Conservation (phyloP, 257 asterid genomes). For the Nicotiana noctiflora region DNA sequence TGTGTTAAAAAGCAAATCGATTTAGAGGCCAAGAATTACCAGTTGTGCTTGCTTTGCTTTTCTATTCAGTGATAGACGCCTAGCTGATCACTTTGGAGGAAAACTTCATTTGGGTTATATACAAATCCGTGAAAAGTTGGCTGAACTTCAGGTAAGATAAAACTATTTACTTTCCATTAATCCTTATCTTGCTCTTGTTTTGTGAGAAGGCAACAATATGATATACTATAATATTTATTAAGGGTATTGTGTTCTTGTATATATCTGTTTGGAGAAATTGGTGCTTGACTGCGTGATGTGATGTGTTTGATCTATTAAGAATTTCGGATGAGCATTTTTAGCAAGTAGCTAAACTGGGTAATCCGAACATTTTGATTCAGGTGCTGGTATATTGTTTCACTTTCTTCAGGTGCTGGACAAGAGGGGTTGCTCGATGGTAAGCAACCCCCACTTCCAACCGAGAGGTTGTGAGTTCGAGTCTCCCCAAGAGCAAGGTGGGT, state of each 20-base stretch:
- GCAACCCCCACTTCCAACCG: too few relatives aligned
- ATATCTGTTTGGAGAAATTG: not conserved
- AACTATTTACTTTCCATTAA: not conserved
- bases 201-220: not conserved
- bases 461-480: too few relatives aligned
- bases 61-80: constrained; percentile 90
- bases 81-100: constrained; percentile 99
- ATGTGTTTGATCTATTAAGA: constrained; percentile 6
- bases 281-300: not conserved
- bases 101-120: constrained; percentile 97
- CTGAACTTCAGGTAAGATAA: constrained; percentile 76
- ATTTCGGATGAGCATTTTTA: not conserved
- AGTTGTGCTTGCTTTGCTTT: constrained; percentile 5
- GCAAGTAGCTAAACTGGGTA: constrained; percentile 33
- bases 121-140: constrained; percentile 91
- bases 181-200: not conserved
- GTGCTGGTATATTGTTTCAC: constrained; percentile 46
- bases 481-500: too few relatives aligned
- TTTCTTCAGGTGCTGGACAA: too few relatives aligned
- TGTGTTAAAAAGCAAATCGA: not conserved
- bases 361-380: constrained; percentile 45
- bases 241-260: not conserved
- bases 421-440: too few relatives aligned
- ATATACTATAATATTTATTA: too few relatives aligned
- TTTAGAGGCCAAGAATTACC: not conserved